Evolutionary conservation across 2,329 filamentous ascomycete species (phyloP), one percentile per base, ranked within the genome.

Genomic region (Trichoderma sp.): DNA sequence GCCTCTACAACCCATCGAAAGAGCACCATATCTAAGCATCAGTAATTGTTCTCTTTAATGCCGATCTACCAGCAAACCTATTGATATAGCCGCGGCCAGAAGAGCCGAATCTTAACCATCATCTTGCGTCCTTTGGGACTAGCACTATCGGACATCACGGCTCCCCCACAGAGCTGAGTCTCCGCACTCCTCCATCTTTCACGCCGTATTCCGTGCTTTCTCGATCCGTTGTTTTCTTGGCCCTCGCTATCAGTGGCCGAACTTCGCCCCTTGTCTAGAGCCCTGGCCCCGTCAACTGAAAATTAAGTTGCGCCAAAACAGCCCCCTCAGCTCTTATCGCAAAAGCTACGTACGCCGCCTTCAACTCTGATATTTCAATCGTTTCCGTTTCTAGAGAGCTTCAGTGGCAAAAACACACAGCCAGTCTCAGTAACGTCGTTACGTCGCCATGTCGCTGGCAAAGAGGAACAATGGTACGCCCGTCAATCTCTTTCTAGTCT

Each of bases 401-500:
- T 56, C 50, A 41, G 31, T 31, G 11, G 31, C 53, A 11, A 65
- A 60, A n/a, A 60, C 3, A 60, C 33, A 60, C 67, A 11, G 16
- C 4, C 67, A 60, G 14, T 29, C 11, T 41, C 14, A 60, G 16
- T 33, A 14, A 41, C 33, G 33, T 41, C 33, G 24, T 33, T 14
- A 41, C 33, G 33, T 41, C 50, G 53, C 53, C 38, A 72, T 72
- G 69, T 72, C 69, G 24, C 59, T 72, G 18, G 69, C 69, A 64
- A 72, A 72, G 69, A 72, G 69, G 21, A 72, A 72, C 69, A 33
- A 72, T 27, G 69, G 69, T 72, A 64, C 38, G 69, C 38, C 16
- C 11, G 6, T 27, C 41, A 18, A 4, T 62, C n/a, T 62, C n/a
- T n/a, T 14, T 16, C n/a, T 21, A 4, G 6, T 72, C 24, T 64